phyloP scores from a whole-genome alignment of 2,329 filamentous ascomycete genomes.

The Gliomastix tumulicola region DNA sequence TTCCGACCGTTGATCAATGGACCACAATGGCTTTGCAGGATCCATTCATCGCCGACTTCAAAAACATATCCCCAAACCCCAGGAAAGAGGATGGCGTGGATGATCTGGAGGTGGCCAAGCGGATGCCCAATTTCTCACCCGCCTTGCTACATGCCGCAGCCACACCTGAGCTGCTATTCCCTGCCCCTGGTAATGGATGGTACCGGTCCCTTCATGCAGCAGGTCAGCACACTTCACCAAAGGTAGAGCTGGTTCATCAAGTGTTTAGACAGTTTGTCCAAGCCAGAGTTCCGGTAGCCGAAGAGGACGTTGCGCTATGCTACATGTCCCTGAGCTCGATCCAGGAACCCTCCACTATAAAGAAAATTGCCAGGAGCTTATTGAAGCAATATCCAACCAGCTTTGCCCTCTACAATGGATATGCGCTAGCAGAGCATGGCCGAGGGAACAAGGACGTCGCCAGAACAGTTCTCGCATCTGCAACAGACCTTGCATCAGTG shows the following conservation, averaged over 20 bases:
- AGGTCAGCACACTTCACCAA: too few relatives aligned
- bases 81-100: too few relatives aligned
- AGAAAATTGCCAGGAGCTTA: constrained; percentile 65
- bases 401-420: constrained; percentile 68
- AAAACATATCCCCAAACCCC: too few relatives aligned
- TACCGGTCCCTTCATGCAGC: too few relatives aligned
- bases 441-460: constrained; percentile 52
- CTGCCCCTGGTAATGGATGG: too few relatives aligned
- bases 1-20: constrained; percentile 17
- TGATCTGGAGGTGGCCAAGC: too few relatives aligned
- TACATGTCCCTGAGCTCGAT: constrained; percentile 59
- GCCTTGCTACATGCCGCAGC: constrained; percentile 1
- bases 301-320: too few relatives aligned
- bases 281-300: too few relatives aligned
- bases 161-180: constrained; percentile 46
- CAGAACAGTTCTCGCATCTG: constrained; percentile 58
- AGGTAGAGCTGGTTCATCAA: too few relatives aligned
- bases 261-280: constrained; percentile 55
- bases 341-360: constrained; percentile 46
- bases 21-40: constrained; percentile 20
- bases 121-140: too few relatives aligned
- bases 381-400: constrained; percentile 62
- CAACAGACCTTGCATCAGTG: constrained; percentile 44
- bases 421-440: constrained; percentile 63
- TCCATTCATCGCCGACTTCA: too few relatives aligned